phyloP scores from a whole-genome alignment of 2,329 filamentous ascomycete genomes.

The Trichoderma oligosporum region DNA sequence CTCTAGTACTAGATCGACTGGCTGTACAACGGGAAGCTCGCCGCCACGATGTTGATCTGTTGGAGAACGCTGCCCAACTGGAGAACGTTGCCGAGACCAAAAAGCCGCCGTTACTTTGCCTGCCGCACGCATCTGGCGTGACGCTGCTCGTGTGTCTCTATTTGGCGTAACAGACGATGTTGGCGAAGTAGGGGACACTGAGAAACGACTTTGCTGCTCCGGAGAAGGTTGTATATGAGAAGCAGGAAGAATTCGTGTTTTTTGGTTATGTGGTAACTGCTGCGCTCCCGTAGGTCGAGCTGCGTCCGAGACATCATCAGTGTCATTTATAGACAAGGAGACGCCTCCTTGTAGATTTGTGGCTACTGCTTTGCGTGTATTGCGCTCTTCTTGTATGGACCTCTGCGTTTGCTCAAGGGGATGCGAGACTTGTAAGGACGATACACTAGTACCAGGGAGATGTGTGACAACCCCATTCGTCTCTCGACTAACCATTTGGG shows the following conservation, averaged over 20 bases:
- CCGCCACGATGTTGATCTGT: slow-evolving; percentile 1
- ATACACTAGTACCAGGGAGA: neutral
- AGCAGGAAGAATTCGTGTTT: neutral
- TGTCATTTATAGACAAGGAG: neutral
- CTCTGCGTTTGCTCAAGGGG: neutral
- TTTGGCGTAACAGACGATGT: neutral
- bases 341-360: neutral
- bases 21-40: slow-evolving; percentile 1
- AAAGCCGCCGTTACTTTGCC: slow-evolving; percentile 9
- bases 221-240: neutral
- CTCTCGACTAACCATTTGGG: slow-evolving; percentile 38
- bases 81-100: slow-evolving; percentile 10
- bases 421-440: neutral
- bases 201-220: slow-evolving; percentile 18
- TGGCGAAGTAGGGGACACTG: slow-evolving; percentile 14
- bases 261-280: slow-evolving; percentile 19
- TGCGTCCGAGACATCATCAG: neutral
- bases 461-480: neutral
- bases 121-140: neutral
- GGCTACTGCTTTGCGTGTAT: neutral
- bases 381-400: neutral
- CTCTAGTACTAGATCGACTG: neutral
- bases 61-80: slow-evolving; percentile 10
- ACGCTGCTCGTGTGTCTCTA: neutral
- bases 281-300: slow-evolving; percentile 17